Percentiles rank a stretch among this genome's conserved stretches.
Evolutionary conservation across 2,329 filamentous ascomycete genomes (phyloP).

Genomic region (Graphilbum sp.): DNA sequence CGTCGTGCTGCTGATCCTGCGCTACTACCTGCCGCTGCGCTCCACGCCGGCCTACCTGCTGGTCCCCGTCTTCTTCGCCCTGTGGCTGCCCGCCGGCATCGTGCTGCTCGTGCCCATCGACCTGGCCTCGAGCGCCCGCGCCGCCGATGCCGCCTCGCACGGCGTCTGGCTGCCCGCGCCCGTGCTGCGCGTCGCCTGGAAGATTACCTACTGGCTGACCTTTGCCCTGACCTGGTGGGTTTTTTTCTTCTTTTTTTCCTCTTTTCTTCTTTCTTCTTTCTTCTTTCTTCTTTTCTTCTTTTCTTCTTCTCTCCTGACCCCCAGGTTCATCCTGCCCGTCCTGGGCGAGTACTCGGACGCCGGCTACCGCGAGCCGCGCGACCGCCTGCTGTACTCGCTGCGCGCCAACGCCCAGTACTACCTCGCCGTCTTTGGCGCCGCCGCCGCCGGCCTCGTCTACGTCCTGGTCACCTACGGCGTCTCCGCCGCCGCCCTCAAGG

Average conservation of each 20-base stretch:
- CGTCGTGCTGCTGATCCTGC: slow-evolving; percentile 66
- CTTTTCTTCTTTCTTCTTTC: neutral
- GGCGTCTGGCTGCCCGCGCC: slow-evolving; percentile 78
- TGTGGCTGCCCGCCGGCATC: slow-evolving; percentile 82
- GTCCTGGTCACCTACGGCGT: slow-evolving; percentile 66
- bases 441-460: slow-evolving; percentile 61
- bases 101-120: slow-evolving; percentile 90
- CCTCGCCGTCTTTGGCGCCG: slow-evolving; percentile 56
- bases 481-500: slow-evolving; percentile 58
- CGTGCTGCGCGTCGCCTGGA: slow-evolving; percentile 74
- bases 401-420: slow-evolving; percentile 82
- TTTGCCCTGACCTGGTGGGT: slow-evolving; percentile 82
- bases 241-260: too few species aligned
- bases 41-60: slow-evolving; percentile 80
- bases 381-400: slow-evolving; percentile 68
- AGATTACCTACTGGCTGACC: slow-evolving; percentile 93
- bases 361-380: slow-evolving; percentile 75
- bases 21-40: slow-evolving; percentile 80
- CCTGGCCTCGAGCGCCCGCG: slow-evolving; percentile 68
- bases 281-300: neutral
- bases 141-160: slow-evolving; percentile 51
- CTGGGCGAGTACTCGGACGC: slow-evolving; percentile 91
- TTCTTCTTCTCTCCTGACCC: slow-evolving; percentile 6
- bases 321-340: slow-evolving; percentile 75
- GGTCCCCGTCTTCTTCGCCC: slow-evolving; percentile 87